These are phyloP conservation scores for Biscogniauxia sp. DNA, from an alignment of 2,329 filamentous ascomycete genomes.

Conservation along the genomic window DNA sequence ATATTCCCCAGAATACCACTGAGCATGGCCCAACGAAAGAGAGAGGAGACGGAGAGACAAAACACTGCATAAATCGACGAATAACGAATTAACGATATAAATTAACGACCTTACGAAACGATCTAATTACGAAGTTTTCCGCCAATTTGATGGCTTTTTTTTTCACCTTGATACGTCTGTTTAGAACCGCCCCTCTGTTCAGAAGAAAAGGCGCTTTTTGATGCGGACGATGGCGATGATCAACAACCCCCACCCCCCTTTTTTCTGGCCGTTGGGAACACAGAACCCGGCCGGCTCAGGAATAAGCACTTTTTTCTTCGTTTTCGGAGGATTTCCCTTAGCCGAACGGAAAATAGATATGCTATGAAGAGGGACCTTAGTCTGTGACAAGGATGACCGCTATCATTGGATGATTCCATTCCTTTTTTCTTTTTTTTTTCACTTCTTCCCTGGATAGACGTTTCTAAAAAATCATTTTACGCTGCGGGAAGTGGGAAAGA, in stretches of 20 bases:
- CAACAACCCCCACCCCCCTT: conserved; percentile 5
- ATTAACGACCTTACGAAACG: conserved; percentile 28
- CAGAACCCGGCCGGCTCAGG: conserved; percentile 30
- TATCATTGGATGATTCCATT: neutral
- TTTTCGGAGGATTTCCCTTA: neutral
- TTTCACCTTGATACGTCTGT: conserved; percentile 9
- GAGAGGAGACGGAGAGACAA: conserved; percentile 31
- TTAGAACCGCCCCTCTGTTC: conserved; percentile 14
- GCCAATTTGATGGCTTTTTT: conserved; percentile 18
- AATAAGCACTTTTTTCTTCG: conserved; percentile 17
- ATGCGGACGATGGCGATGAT: conserved; percentile 15
- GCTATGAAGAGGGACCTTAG: neutral
- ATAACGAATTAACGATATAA: conserved; percentile 32
- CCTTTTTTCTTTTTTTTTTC: neutral
- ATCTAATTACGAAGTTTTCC: conserved; percentile 20
- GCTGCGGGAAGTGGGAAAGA: neutral
- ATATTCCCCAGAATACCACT: conserved; percentile 32
- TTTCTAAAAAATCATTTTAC: neutral
- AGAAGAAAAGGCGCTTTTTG: conserved; percentile 8
- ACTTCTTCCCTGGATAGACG: neutral
- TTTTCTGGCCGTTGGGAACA: conserved; percentile 14
- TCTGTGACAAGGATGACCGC: neutral
- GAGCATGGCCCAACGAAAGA: conserved; percentile 28
- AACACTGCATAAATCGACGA: conserved; percentile 35
- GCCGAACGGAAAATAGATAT: neutral